Evolutionary conservation across 1,139 yeast species (phyloP).

Genomic region (Casaregolazyma suthepensis): DNA sequence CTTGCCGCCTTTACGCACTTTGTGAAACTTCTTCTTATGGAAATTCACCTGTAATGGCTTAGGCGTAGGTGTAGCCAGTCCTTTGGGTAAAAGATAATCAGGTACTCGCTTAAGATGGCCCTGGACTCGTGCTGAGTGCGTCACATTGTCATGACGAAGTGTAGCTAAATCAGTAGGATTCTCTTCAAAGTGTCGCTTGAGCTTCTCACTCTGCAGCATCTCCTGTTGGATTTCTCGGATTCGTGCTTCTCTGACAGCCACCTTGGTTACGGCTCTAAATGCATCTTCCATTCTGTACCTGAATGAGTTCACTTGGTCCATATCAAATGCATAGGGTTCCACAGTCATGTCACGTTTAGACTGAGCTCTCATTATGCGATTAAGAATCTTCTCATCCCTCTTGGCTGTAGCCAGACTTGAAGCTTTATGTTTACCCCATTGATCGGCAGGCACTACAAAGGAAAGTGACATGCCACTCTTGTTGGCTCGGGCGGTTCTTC

Average conservation of each 20-base stretch:
- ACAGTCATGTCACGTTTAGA: conserved; percentile 50
- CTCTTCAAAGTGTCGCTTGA: conserved; percentile 93
- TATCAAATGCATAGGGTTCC: conserved; percentile 80
- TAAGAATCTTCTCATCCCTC: conserved; percentile 79
- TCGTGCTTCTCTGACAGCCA: conserved; percentile 90
- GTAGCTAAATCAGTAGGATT: conserved; percentile 92
- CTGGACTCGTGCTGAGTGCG: conserved; percentile 79
- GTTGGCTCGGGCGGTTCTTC: conserved; percentile 98
- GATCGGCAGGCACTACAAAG: conserved; percentile 77
- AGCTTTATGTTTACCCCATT: conserved; percentile 83
- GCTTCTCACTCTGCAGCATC: conserved; percentile 77
- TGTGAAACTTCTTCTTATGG: conserved; percentile 35
- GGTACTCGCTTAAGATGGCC: conserved; percentile 88
- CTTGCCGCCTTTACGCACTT: conserved; percentile 26
- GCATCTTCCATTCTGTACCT: conserved; percentile 97
- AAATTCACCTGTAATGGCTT: conserved; percentile 28
- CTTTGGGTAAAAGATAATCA: conserved; percentile 79
- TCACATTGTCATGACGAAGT: conserved; percentile 85
- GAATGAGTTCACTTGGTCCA: conserved; percentile 90
- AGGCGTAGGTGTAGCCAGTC: conserved; percentile 24
- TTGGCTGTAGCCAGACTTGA: conserved; percentile 67
- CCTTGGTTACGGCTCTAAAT: conserved; percentile 86
- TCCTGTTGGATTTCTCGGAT: conserved; percentile 85
- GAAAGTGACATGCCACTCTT: conserved; percentile 93
- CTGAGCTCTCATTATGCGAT: conserved; percentile 73